Evolutionary conservation across 2,329 filamentous ascomycete species (phyloP), one percentile per base, ranked within the genome.

Genomic region (Talaromyces amestolkiae): DNA sequence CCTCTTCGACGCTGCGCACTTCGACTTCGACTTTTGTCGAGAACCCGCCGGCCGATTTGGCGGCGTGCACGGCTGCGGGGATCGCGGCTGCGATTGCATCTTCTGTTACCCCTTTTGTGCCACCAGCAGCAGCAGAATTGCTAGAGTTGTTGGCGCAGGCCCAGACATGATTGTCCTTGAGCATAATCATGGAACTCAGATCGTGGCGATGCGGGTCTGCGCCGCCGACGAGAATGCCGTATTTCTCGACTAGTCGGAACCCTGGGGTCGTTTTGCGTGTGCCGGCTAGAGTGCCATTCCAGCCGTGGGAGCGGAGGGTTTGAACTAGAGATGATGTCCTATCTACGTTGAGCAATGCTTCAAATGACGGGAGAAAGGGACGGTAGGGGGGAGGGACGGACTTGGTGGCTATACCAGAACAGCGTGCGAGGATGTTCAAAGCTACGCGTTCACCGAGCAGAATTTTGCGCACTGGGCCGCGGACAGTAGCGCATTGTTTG

Each of bases 151-250:
- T 77, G 59, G 90, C 90, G 63, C 91, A 89, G 68, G 92, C 92
- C 90, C 94, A 97, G 65, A 99, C 90, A 79, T 99, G 95, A 79
- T 99, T 99, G 80, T 99, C 95, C 82, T 99, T 99, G 69, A 99
- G 85, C 95, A 99, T 99, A 65, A 93, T 93, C 95, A 99, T 98
- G 69, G 89, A 87, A 76, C 88, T 91, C 65, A 99, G 83, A 77
- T 99, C 95, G 80, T 97, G 92, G 37, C 95, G 85, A 78, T 99
- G 95, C 2, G 89, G 87, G 79, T 99, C 95, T 17, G 92, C 93
- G 11, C 95, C 95, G 65, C 94, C 95, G 17, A 96, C 90, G 24
- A 97, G 82, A 90, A 99, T 97, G 71, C 93, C 95, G 78, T 99
- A 99, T 81, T 99, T 99, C 80, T 99, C 95, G 10, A 98, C 93